Conservation (phyloP, 2,329 filamentous ascomycete genomes). For the Fusarium phyllophilum region DNA sequence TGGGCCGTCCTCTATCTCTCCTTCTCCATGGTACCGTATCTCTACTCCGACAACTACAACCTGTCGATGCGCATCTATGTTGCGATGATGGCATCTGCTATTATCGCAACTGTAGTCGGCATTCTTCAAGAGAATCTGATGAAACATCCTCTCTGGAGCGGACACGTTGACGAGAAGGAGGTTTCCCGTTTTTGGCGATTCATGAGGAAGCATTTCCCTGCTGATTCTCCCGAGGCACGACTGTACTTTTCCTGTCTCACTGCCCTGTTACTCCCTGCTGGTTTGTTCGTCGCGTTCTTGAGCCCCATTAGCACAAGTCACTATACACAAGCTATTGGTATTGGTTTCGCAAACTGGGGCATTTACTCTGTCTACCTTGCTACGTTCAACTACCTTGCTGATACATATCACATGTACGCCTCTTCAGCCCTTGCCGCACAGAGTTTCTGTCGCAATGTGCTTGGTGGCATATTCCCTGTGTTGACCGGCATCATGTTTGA, state of each 20-base stretch:
- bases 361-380: constrained; percentile 89
- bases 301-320: constrained; percentile 38
- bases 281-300: constrained; percentile 68
- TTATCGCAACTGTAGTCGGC: constrained; percentile 73
- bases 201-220: constrained; percentile 58
- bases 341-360: constrained; percentile 82
- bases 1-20: constrained; percentile 91
- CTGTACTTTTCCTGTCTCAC: constrained; percentile 87
- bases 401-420: constrained; percentile 86
- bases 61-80: constrained; percentile 77
- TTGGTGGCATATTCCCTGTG: constrained; percentile 84
- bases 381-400: constrained; percentile 92
- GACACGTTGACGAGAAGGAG: constrained; percentile 31
- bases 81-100: constrained; percentile 73
- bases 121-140: constrained; percentile 78
- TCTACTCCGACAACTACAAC: constrained; percentile 75
- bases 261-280: constrained; percentile 78
- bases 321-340: constrained; percentile 60
- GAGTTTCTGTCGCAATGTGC: constrained; percentile 84
- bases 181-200: constrained; percentile 56
- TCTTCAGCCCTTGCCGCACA: constrained; percentile 88
- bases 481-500: constrained; percentile 79
- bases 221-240: constrained; percentile 75
- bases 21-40: constrained; percentile 81
- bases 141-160: constrained; percentile 52